These are phyloP conservation scores for Apiotrichum sp. DNA, from an alignment of 1,284 basidiomycete genomes.

Conservation along the genomic window DNA sequence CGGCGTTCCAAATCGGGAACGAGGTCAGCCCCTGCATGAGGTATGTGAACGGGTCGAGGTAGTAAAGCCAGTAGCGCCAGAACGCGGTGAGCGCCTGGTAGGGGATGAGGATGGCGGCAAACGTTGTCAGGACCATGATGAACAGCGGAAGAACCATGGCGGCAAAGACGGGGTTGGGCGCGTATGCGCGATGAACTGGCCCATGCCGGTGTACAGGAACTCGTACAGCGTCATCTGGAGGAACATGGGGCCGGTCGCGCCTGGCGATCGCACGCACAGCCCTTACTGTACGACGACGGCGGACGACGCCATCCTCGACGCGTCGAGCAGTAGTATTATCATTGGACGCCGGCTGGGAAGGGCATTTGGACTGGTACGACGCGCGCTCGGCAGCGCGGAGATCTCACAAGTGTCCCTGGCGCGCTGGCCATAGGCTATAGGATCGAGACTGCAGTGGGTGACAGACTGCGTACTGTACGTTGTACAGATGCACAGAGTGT, in stretches of 20 bases:
- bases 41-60: conserved; percentile 28
- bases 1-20: conserved; percentile 29
- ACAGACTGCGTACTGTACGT: too few species aligned
- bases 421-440: too few species aligned
- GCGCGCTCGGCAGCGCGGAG: too few species aligned
- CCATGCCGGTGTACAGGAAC: conserved; percentile 20
- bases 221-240: conserved; percentile 44
- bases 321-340: conserved; percentile 35
- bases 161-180: conserved; percentile 33
- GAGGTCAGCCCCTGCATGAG: conserved; percentile 19
- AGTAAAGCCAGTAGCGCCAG: conserved; percentile 37
- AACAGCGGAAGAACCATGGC: conserved; percentile 1
- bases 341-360: conserved; percentile 39
- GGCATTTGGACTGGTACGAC: too few species aligned
- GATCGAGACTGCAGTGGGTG: too few species aligned
- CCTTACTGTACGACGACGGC: too few species aligned
- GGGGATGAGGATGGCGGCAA: conserved; percentile 33
- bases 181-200: conserved; percentile 10
- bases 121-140: conserved; percentile 21
- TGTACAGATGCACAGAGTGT: too few species aligned
- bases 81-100: conserved; percentile 29
- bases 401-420: too few species aligned
- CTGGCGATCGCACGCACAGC: background rate
- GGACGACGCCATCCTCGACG: conserved; percentile 22
- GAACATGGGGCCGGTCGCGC: conserved; percentile 27